phyloP scores from a whole-genome alignment of 1,284 basidiomycete species.

The Ustilago loliicola region DNA sequence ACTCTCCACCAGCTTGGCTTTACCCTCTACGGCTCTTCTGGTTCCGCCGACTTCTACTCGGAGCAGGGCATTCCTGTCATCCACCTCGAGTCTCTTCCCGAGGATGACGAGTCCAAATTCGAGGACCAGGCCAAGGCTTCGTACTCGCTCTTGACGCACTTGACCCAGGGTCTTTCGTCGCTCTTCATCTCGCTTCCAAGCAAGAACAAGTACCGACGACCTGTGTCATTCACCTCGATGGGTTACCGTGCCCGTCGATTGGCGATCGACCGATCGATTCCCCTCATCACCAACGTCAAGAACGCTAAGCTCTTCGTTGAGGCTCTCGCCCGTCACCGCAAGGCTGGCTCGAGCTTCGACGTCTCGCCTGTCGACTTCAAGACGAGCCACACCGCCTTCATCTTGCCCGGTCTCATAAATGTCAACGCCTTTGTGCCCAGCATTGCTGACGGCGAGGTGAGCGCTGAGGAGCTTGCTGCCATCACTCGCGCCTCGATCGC shows the following conservation, averaged over 20 bases:
- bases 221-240: conserved; percentile 95
- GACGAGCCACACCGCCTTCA: conserved; percentile 87
- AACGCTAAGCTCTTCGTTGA: conserved; percentile 97
- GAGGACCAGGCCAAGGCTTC: conserved; percentile 66
- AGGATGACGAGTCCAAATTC: conserved; percentile 66
- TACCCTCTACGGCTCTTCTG: conserved; percentile 96
- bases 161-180: conserved; percentile 68
- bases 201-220: conserved; percentile 96
- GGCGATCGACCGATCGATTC: conserved; percentile 99
- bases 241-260: conserved; percentile 96
- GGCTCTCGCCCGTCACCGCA: conserved; percentile 79
- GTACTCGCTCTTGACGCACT: conserved; percentile 68
- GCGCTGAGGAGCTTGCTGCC: conserved; percentile 77
- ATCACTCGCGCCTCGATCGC: conserved; percentile 62
- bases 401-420: conserved; percentile 92
- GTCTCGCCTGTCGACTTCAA: conserved; percentile 94
- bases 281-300: conserved; percentile 98
- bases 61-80: conserved; percentile 69
- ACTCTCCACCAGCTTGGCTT: conserved; percentile 94
- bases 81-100: conserved; percentile 69
- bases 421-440: conserved; percentile 89
- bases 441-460: conserved; percentile 73
- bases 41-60: conserved; percentile 78
- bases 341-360: conserved; percentile 81
- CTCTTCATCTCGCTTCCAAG: conserved; percentile 99